Conservation (phyloP, 352 stramenopile genomes). For the Pythium vanterpoolii region DNA sequence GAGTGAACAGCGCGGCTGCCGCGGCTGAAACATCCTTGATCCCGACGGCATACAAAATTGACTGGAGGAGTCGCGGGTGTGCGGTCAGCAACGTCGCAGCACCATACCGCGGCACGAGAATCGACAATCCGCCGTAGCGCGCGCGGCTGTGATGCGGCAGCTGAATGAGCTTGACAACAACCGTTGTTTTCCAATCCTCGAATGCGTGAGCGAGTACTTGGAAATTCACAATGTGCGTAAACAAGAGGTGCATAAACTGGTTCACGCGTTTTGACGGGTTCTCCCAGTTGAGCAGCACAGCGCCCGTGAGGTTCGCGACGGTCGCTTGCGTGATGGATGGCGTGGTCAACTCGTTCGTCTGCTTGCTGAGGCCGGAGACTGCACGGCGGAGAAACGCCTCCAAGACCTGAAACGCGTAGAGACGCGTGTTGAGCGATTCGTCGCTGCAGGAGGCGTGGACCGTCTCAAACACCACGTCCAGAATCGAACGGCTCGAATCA, state of each 20-base stretch:
- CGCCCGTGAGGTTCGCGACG: conserved; percentile 44
- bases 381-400: conserved; percentile 70
- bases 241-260: conserved; percentile 84
- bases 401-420: conserved; percentile 83
- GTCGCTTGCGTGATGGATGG: conserved; percentile 22
- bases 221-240: conserved; percentile 68
- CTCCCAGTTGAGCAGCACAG: conserved; percentile 79
- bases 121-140: conserved; percentile 62
- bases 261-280: conserved; percentile 84
- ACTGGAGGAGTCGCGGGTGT: conserved; percentile 47
- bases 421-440: conserved; percentile 57
- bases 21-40: conserved; percentile 72
- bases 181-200: conserved; percentile 41
- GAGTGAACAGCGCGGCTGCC: conserved; percentile 65
- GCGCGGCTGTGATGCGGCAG: conserved; percentile 58
- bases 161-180: conserved; percentile 49
- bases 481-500: conserved; percentile 6
- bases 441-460: conserved; percentile 54
- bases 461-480: conserved; percentile 54
- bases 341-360: neutral
- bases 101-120: conserved; percentile 49
- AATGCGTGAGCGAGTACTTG: conserved; percentile 40
- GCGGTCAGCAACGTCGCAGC: conserved; percentile 40
- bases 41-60: conserved; percentile 55
- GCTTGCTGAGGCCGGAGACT: conserved; percentile 32